Percentiles rank a stretch among this genome's conserved stretches.
phyloP scores from a whole-genome alignment of 306 rosid genomes.

The Fragaria iinumae region DNA sequence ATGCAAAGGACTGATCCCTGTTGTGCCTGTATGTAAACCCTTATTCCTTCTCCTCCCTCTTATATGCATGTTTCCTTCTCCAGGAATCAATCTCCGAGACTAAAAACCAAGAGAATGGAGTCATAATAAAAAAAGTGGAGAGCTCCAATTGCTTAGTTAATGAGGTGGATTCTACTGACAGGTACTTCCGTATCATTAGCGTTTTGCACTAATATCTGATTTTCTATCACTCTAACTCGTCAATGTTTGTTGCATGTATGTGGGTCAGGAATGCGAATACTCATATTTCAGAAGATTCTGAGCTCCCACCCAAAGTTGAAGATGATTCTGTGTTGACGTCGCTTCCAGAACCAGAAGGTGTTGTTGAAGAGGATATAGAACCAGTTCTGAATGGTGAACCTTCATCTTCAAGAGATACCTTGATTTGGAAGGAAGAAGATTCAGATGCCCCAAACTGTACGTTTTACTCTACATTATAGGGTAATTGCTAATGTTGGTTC shows the following conservation, averaged over 20 bases:
- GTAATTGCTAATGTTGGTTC: slow-evolving; percentile 8
- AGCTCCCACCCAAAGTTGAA: slow-evolving; percentile 37
- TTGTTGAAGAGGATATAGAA: slow-evolving; percentile 29
- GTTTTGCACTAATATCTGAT: slow-evolving; percentile 15
- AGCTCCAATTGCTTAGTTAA: slow-evolving; percentile 33
- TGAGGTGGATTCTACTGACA: slow-evolving; percentile 42
- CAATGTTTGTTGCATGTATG: slow-evolving; percentile 22
- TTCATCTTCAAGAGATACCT: slow-evolving; percentile 38
- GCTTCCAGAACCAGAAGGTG: slow-evolving; percentile 35
- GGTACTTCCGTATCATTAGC: slow-evolving; percentile 35
- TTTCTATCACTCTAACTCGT: slow-evolving; percentile 12
- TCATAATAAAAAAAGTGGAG: slow-evolving; percentile 40
- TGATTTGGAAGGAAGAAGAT: slow-evolving; percentile 64
- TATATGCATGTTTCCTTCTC: slow-evolving; percentile 31
- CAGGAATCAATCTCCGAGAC: slow-evolving; percentile 66
- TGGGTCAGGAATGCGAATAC: slow-evolving; percentile 44
- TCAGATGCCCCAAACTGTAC: slow-evolving; percentile 77
- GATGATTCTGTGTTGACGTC: slow-evolving; percentile 30
- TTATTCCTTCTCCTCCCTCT: slow-evolving; percentile 15
- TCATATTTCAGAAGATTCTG: slow-evolving; percentile 34
- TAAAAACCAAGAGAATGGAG: slow-evolving; percentile 54
- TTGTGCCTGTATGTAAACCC: neutral
- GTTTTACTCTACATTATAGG: slow-evolving; percentile 36
- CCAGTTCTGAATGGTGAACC: slow-evolving; percentile 36
- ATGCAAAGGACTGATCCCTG: neutral